Base-by-base conservation (phyloP, 352 stramenopile species). In the Detonula confervacea region DNA sequence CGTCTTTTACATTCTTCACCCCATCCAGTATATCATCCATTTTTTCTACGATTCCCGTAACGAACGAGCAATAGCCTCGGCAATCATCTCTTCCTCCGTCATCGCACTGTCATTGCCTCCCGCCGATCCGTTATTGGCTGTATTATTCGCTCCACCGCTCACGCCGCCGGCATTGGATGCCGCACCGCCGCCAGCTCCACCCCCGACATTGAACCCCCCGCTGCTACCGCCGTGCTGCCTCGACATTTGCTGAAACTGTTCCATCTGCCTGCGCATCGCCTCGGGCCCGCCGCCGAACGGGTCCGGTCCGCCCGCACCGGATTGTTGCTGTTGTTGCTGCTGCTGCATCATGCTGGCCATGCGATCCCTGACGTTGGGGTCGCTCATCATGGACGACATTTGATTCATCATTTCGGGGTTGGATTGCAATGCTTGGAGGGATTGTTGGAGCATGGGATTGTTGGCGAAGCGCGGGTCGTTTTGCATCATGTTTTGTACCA, bases 71-170 rank as follows among this genome's bases (percentile, higher is more conserved):
- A 95, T 95, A 0, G 91, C 91, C 77, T 95, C 87, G 24, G 87
- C 87, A 77, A 95, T 91, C 91, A 95, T 94, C 81, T 95, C 91
- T 54, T 95, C 91, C 68, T 95, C 91, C 4, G 89, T 95, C 81
- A 91, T 85, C 51, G 89, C 56, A 56, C 80, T 49, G 71, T 95
- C 88, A 56, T 82, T 86, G 9, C 16, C 6, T 20, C 47, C 33
- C 44, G 30, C 60, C 22, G 18, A 29, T 63, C 1, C 62, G n/a
- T 30, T 51, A 55, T 66, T 77, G 11, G 20, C 35, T n/a, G n/a
- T n/a, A n/a, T n/a, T n/a, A n/a, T n/a, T n/a, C n/a, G n/a, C n/a
- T n/a, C n/a, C n/a, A 69, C 54, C 74, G 24, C 47, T 68, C 18
- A 7, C 64, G 16, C 52, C 39, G 52, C 18, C 35, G 22, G 8